phyloP scores from a whole-genome alignment of 1,284 basidiomycete species.

The Phylloporus gajari region DNA sequence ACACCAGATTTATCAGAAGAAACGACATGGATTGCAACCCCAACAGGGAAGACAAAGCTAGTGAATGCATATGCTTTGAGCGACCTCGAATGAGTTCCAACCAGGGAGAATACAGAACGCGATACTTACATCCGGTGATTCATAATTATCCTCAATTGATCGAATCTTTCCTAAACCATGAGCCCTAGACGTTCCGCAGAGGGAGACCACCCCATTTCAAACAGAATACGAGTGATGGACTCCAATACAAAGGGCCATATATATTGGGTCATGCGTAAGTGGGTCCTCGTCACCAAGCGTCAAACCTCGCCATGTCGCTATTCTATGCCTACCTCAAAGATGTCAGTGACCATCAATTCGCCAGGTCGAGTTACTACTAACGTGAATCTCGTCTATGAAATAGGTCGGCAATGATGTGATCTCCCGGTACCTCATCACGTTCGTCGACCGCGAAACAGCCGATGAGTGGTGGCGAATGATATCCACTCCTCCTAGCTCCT shows the following conservation, averaged over 20 bases:
- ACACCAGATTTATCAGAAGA: too few relatives aligned
- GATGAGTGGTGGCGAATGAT: slow-evolving; percentile 9
- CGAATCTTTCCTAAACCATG: too few relatives aligned
- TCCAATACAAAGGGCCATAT: background rate
- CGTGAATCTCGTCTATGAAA: background rate
- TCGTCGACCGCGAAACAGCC: slow-evolving; percentile 11
- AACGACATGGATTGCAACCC: too few relatives aligned
- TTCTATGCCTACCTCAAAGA: slow-evolving; percentile 4
- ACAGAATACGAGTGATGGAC: too few relatives aligned
- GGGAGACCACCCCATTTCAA: too few relatives aligned
- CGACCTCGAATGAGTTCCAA: too few relatives aligned
- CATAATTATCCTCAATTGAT: too few relatives aligned
- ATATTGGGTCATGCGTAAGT: background rate
- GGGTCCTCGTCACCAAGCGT: background rate
- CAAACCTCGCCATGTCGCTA: background rate
- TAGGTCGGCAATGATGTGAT: background rate
- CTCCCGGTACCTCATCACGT: slow-evolving; percentile 1
- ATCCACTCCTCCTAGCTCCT: slow-evolving; percentile 3
- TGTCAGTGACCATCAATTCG: background rate
- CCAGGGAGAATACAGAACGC: too few relatives aligned
- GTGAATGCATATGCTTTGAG: too few relatives aligned
- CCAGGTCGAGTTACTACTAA: background rate
- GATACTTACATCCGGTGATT: too few relatives aligned
- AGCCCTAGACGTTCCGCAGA: too few relatives aligned
- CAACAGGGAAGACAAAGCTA: too few relatives aligned